Percentiles rank a stretch among this genome's conserved stretches.
These are phyloP conservation scores for Ophiostoma perfectum DNA, from an alignment of 2,329 filamentous ascomycete genomes.

Conservation along the genomic window DNA sequence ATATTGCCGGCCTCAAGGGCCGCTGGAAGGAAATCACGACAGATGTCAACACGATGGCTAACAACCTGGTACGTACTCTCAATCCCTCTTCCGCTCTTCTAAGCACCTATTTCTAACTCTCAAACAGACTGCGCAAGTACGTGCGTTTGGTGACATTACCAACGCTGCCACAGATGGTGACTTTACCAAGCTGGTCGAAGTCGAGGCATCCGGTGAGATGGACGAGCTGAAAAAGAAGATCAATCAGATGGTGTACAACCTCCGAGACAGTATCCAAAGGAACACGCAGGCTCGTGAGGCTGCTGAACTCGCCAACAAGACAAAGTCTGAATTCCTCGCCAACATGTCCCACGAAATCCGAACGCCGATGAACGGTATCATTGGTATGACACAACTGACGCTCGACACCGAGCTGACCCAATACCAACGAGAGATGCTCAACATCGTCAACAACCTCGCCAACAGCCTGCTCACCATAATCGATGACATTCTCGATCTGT, in stretches of 20 bases:
- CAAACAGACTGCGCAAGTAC: slow-evolving; percentile 74
- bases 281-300: slow-evolving; percentile 91
- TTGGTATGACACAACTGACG: slow-evolving; percentile 95
- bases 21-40: slow-evolving; percentile 98
- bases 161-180: slow-evolving; percentile 95
- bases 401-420: slow-evolving; percentile 91
- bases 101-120: slow-evolving; percentile 32
- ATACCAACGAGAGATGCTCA: slow-evolving; percentile 96
- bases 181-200: slow-evolving; percentile 93
- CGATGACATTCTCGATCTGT: slow-evolving; percentile 71
- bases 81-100: too few relatives aligned
- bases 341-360: slow-evolving; percentile 99
- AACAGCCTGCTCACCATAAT: slow-evolving; percentile 96
- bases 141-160: slow-evolving; percentile 97
- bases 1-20: slow-evolving; percentile 85
- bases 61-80: slow-evolving; percentile 41
- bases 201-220: slow-evolving; percentile 97
- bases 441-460: slow-evolving; percentile 93
- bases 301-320: slow-evolving; percentile 93
- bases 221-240: slow-evolving; percentile 98
- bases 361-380: slow-evolving; percentile 96
- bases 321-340: slow-evolving; percentile 95
- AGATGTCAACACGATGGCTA: slow-evolving; percentile 90
- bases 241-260: slow-evolving; percentile 97
- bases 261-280: slow-evolving; percentile 91